These are phyloP conservation scores for Aspergillus sp. DNA, from an alignment of 2,329 filamentous ascomycete genomes.

Conservation along the genomic window DNA sequence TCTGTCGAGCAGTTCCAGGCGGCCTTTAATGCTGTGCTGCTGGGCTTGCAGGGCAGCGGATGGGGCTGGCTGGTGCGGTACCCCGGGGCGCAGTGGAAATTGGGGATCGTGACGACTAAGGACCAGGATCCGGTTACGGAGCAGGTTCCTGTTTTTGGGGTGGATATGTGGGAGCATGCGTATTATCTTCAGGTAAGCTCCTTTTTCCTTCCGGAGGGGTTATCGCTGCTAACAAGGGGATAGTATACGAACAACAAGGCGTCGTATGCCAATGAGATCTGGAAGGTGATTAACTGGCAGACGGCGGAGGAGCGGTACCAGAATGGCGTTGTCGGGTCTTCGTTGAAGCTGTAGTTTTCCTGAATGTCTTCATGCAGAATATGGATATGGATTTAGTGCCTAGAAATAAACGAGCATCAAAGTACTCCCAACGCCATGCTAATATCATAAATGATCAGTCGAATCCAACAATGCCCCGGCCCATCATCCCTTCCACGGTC, in stretches of 20 bases:
- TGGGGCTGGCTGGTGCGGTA: conserved; percentile 83
- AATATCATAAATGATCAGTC: conserved; percentile 13
- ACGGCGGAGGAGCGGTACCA: conserved; percentile 68
- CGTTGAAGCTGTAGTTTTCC: conserved; percentile 23
- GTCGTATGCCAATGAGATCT: conserved; percentile 85
- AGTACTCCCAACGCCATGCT: too few species aligned
- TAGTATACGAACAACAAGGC: conserved; percentile 92
- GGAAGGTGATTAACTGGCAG: conserved; percentile 94
- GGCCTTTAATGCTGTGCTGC: conserved; percentile 62
- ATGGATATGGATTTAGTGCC: too few species aligned
- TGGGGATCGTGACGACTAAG: conserved; percentile 77
- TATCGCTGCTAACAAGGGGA: not conserved
- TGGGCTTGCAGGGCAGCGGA: conserved; percentile 76
- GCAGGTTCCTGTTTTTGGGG: conserved; percentile 71
- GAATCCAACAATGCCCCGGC: conserved; percentile 33
- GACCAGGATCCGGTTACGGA: conserved; percentile 82
- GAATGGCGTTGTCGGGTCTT: conserved; percentile 23
- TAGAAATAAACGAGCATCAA: too few species aligned
- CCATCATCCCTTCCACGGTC: conserved; percentile 21
- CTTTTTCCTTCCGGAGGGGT: not conserved
- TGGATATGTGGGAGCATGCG: conserved; percentile 94
- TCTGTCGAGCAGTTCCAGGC: conserved; percentile 63
- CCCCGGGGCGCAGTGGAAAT: conserved; percentile 46
- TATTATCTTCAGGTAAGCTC: conserved; percentile 72
- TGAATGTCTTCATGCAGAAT: not conserved